A percentile compares a stretch with the other conserved stretches of the same genome.
Evolutionary conservation across 225 moss, liverwort and hornwort species (phyloP).

Genomic region (Antitrichia curtipendula): DNA sequence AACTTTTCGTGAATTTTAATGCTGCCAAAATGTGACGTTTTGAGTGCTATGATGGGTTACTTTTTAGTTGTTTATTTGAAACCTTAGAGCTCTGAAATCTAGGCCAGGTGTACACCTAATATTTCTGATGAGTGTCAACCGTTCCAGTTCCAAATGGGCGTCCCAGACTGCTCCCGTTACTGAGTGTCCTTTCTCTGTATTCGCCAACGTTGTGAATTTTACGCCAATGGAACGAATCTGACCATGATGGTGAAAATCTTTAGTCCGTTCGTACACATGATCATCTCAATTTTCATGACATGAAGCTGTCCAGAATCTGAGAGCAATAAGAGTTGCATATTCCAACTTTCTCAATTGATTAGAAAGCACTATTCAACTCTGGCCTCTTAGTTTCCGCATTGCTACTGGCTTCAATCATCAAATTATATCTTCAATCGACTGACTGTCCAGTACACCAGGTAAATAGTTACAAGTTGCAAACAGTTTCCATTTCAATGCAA

Average conservation of each 20-base stretch:
- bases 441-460: background rate
- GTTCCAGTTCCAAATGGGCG: background rate
- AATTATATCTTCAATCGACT: background rate
- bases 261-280: background rate
- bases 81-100: background rate
- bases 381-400: background rate
- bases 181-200: background rate
- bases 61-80: background rate
- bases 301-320: background rate
- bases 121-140: background rate
- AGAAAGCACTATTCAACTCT: background rate
- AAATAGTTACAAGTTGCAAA: background rate
- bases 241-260: background rate
- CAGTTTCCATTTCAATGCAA: background rate
- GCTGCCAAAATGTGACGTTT: background rate
- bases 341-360: background rate
- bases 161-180: background rate
- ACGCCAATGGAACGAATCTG: background rate
- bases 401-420: background rate
- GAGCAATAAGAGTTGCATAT: background rate
- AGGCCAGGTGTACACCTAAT: background rate
- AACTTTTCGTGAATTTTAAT: no score
- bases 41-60: background rate
- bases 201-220: background rate
- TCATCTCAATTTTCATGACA: background rate